These are phyloP conservation scores for Magnusiomyces tetraspermus DNA, from an alignment of 1,139 yeast species.

Conservation along the genomic window DNA sequence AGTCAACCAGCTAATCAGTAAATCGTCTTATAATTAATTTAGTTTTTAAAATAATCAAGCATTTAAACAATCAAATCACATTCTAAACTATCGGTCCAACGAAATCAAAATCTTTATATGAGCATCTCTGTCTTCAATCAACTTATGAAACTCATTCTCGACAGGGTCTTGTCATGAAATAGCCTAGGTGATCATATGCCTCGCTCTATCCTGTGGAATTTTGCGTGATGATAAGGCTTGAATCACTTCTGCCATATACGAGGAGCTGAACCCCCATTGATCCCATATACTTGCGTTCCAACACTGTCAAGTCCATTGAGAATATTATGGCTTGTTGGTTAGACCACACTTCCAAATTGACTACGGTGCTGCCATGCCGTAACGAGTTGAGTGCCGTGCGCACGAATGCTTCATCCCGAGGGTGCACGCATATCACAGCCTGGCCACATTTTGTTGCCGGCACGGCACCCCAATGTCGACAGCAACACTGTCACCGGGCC, in stretches of 20 bases:
- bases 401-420: neutral
- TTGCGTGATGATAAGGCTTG: constrained; percentile 36
- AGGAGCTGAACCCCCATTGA: constrained; percentile 41
- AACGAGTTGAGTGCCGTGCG: constrained; percentile 37
- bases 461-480: constrained; percentile 48
- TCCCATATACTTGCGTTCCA: constrained; percentile 39
- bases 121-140: constrained; percentile 37
- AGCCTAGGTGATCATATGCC: constrained; percentile 37
- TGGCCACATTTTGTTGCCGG: constrained; percentile 28
- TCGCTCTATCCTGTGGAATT: constrained; percentile 35
- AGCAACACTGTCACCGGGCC: constrained; percentile 38
- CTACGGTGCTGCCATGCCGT: constrained; percentile 49
- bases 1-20: too few relatives aligned
- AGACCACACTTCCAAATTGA: constrained; percentile 49
- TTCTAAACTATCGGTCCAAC: too few relatives aligned
- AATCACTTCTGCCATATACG: constrained; percentile 42
- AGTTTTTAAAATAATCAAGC: too few relatives aligned
- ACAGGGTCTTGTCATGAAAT: constrained; percentile 37
- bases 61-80: too few relatives aligned
- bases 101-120: constrained; percentile 38
- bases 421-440: constrained; percentile 26
- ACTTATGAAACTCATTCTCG: constrained; percentile 37
- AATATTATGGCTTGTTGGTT: constrained; percentile 35
- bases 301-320: constrained; percentile 40
- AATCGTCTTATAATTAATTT: too few relatives aligned